phyloP scores from a whole-genome alignment of 2,329 filamentous ascomycete species.

The Pseudogymnoascus sp. region DNA sequence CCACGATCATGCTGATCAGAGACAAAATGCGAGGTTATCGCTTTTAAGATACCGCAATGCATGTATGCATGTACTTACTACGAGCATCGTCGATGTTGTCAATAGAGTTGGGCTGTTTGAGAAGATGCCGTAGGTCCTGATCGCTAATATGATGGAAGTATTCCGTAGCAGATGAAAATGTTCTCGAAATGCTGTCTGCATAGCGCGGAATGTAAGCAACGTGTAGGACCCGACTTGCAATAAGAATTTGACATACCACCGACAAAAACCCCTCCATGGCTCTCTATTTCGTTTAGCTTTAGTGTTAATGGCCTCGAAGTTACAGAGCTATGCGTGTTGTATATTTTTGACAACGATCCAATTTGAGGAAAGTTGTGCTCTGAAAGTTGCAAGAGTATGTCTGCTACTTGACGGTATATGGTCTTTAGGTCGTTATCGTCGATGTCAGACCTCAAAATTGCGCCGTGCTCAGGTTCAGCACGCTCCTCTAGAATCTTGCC shows the following conservation, averaged over 20 bases:
- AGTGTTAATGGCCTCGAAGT: background rate
- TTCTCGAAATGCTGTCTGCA: conserved; percentile 13
- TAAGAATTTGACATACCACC: background rate
- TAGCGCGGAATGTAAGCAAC: background rate
- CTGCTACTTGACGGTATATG: conserved; percentile 15
- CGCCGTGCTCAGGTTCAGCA: background rate
- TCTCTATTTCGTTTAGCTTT: background rate
- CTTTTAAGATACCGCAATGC: conserved; percentile 25
- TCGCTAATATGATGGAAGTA: conserved; percentile 29
- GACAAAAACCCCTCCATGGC: background rate
- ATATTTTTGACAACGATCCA: conserved; percentile 10
- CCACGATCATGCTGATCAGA: conserved; percentile 16
- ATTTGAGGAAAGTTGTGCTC: conserved; percentile 15
- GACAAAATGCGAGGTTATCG: conserved; percentile 23
- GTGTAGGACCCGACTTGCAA: background rate
- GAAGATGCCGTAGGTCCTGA: conserved; percentile 30
- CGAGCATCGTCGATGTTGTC: conserved; percentile 23
- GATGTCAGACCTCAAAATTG: conserved; percentile 15
- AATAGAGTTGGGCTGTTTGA: conserved; percentile 29
- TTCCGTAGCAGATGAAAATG: conserved; percentile 27
- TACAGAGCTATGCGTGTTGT: background rate
- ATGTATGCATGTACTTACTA: conserved; percentile 26
- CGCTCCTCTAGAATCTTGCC: conserved; percentile 13
- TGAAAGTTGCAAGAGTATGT: conserved; percentile 14
- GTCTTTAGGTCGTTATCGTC: conserved; percentile 12